Evolutionary conservation across 768 basidiomycete genomes (phyloP).

Genomic region (Leccinum olivaceopallidum): DNA sequence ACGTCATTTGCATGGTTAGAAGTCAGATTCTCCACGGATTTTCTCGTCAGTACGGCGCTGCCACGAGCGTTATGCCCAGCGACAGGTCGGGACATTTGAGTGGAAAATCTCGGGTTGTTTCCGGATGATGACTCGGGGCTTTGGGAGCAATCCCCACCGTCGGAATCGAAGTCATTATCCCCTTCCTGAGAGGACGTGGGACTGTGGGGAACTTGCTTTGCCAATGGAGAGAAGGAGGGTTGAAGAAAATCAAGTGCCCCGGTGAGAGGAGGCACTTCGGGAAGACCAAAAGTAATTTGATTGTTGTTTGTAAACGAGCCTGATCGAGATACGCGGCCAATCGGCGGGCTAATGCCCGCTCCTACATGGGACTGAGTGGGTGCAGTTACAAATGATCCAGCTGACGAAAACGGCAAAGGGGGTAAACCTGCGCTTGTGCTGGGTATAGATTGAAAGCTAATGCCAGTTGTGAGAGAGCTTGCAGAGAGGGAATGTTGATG

Average conservation of each 20-base stretch:
- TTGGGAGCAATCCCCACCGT: slow-evolving; percentile 36
- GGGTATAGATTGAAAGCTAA: slow-evolving; percentile 35
- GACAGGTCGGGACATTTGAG: slow-evolving; percentile 23
- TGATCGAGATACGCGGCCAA: slow-evolving; percentile 59
- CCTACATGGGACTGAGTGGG: slow-evolving; percentile 26
- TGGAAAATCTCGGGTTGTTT: slow-evolving; percentile 18
- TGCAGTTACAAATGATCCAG: slow-evolving; percentile 32
- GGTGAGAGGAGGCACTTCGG: slow-evolving; percentile 26
- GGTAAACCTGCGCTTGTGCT: slow-evolving; percentile 31
- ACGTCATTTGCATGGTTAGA: slow-evolving; percentile 57
- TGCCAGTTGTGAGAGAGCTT: slow-evolving; percentile 28
- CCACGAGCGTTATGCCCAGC: slow-evolving; percentile 18
- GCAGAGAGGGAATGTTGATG: slow-evolving; percentile 35
- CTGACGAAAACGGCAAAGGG: slow-evolving; percentile 30
- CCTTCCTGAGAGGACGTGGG: slow-evolving; percentile 48
- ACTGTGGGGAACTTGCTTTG: slow-evolving; percentile 21
- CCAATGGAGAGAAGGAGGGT: slow-evolving; percentile 12
- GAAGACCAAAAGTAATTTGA: slow-evolving; percentile 39
- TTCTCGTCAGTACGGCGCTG: slow-evolving; percentile 16
- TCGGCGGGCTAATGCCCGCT: slow-evolving; percentile 34
- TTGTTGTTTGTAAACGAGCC: slow-evolving; percentile 53
- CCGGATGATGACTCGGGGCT: slow-evolving; percentile 34
- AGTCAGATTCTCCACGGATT: slow-evolving; percentile 29
- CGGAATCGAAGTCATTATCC: slow-evolving; percentile 49
- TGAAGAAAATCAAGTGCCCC: slow-evolving; percentile 35